Percentiles rank a stretch among this genome's conserved stretches.
phyloP scores from a whole-genome alignment of 2,329 filamentous ascomycete species.

The Beauveria varroae region DNA sequence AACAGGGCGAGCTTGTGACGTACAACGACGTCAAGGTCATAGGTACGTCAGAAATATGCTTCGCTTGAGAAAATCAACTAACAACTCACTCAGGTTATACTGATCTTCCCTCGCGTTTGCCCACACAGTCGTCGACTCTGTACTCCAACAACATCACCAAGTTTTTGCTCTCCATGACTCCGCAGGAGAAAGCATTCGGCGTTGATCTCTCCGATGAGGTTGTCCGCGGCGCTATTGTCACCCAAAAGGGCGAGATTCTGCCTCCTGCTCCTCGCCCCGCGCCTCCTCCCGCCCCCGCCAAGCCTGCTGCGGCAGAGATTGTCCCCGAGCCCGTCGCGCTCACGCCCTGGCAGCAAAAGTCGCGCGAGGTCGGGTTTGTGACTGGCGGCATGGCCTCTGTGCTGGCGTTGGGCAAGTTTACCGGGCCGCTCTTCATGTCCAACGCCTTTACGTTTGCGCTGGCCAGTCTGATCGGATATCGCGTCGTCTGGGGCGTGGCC shows the following conservation, averaged over 20 bases:
- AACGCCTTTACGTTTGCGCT: conserved; percentile 81
- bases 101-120: conserved; percentile 76
- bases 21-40: conserved; percentile 80
- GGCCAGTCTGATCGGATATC: conserved; percentile 78
- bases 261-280: conserved; percentile 66
- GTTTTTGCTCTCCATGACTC: conserved; percentile 73
- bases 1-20: conserved; percentile 60
- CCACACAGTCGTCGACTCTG: conserved; percentile 80
- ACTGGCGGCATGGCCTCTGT: conserved; percentile 72
- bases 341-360: conserved; percentile 75
- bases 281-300: conserved; percentile 43
- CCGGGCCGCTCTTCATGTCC: conserved; percentile 77
- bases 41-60: conserved; percentile 40
- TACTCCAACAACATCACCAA: conserved; percentile 95
- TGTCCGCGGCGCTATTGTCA: conserved; percentile 77
- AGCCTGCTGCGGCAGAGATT: conserved; percentile 38
- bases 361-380: conserved; percentile 65
- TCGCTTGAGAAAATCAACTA: conserved; percentile 13
- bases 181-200: conserved; percentile 70
- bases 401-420: conserved; percentile 71
- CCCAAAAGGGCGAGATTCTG: conserved; percentile 66
- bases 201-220: conserved; percentile 79
- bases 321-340: conserved; percentile 50
- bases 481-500: conserved; percentile 78
- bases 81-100: conserved; percentile 56